A percentile compares a stretch with the other conserved stretches of the same genome.
phyloP scores from a whole-genome alignment of 768 basidiomycete genomes.

The Mycena polygramma region DNA sequence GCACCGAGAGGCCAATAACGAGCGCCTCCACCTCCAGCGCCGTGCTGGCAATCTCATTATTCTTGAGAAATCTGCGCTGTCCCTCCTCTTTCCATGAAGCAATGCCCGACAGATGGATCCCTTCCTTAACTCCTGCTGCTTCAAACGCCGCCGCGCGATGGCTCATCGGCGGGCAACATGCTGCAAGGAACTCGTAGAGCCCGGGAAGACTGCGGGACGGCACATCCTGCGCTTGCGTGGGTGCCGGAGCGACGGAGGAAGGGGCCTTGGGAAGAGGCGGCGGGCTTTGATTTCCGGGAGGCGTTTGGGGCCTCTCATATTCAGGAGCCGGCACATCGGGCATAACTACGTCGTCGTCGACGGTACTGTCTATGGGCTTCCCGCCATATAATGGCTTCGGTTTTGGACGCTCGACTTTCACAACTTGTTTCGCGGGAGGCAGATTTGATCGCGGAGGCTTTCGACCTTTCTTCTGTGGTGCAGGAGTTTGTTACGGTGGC shows the following conservation, averaged over 20 bases:
- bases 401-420: conserved; percentile 11
- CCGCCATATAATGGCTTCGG: conserved; percentile 16
- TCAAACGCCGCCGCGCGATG: conserved; percentile 11
- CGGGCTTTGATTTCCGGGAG: not conserved
- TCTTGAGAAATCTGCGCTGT: not conserved
- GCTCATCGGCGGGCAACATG: conserved; percentile 17
- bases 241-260: not conserved
- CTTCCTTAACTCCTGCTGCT: conserved; percentile 7
- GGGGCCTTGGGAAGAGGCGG: not conserved
- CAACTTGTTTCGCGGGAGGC: not conserved
- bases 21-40: conserved; percentile 17
- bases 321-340: not conserved
- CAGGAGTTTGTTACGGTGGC: not conserved
- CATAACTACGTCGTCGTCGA: not conserved
- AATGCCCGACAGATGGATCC: not conserved
- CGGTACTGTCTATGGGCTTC: not conserved
- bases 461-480: not conserved
- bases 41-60: not conserved
- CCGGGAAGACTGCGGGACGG: not conserved
- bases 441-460: not conserved
- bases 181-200: conserved; percentile 12
- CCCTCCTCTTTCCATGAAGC: not conserved
- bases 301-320: not conserved
- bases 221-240: not conserved
- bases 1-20: not conserved